Percentiles rank a stretch among this genome's conserved stretches.
Evolutionary conservation across 345 rosid species (phyloP).

Genomic region (Eucalyptus albens): DNA sequence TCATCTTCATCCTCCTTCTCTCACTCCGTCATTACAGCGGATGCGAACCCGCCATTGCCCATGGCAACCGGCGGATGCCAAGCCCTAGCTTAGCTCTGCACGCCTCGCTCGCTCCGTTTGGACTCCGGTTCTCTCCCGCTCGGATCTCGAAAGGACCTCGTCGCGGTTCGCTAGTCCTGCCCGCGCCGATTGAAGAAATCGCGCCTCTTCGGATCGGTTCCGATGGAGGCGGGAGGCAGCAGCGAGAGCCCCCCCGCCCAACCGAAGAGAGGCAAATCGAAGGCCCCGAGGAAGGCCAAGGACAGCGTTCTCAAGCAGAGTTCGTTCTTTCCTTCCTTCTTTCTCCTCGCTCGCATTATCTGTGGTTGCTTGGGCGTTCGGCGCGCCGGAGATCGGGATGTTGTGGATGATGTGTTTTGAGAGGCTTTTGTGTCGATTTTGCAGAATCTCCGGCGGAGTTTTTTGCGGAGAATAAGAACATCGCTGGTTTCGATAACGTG

Average conservation of each 20-base stretch:
- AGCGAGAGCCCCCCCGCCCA: conserved; percentile 31
- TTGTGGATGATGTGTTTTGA: not conserved
- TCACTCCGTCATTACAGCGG: not conserved
- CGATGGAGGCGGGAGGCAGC: conserved; percentile 26
- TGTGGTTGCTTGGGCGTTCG: not conserved
- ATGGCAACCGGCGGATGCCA: not conserved
- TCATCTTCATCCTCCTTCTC: not conserved
- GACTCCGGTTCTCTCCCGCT: not conserved
- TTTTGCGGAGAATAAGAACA: conserved; percentile 97
- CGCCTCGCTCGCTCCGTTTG: not conserved
- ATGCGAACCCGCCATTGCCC: not conserved
- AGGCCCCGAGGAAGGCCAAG: conserved; percentile 36
- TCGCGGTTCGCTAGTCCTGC: not conserved
- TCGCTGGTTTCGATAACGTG: conserved; percentile 97
- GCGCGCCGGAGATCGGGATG: not conserved
- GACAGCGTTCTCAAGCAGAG: conserved; percentile 90
- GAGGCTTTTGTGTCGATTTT: not conserved
- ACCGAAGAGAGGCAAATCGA: conserved; percentile 55
- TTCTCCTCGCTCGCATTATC: not conserved
- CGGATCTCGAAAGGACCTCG: not conserved
- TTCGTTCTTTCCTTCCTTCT: not conserved
- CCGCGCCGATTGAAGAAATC: not conserved
- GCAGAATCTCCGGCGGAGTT: conserved; percentile 99
- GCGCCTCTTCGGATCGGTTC: not conserved
- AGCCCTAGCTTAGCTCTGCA: not conserved